Percentiles rank a stretch among this genome's conserved stretches.
Conservation (phyloP, 495 filamentous ascomycete species). For the Hypomontagnella submonticulosa region DNA sequence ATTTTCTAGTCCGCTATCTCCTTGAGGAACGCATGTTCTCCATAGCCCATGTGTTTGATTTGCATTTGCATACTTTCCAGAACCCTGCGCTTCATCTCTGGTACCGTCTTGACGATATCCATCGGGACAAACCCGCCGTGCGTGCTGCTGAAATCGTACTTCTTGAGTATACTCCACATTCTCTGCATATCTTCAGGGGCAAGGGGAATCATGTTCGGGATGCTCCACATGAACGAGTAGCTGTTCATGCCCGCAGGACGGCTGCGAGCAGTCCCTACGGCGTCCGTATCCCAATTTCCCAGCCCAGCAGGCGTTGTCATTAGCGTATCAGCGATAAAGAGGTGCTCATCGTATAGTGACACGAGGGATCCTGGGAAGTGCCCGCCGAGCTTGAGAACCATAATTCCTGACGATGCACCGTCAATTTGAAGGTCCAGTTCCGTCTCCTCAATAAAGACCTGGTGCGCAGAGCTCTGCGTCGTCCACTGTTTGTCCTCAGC, state of each 20-base stretch:
- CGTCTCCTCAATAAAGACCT: conserved; percentile 56
- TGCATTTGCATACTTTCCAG: conserved; percentile 82
- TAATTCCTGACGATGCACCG: conserved; percentile 63
- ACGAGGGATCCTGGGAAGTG: conserved; percentile 80
- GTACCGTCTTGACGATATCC: conserved; percentile 64
- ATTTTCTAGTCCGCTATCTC: conserved; percentile 40
- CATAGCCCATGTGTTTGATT: conserved; percentile 65
- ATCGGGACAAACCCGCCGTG: conserved; percentile 71
- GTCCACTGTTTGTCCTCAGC: conserved; percentile 71
- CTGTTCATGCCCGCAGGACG: conserved; percentile 67
- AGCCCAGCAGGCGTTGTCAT: conserved; percentile 69
- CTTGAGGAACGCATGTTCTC: conserved; percentile 57
- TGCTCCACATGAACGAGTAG: conserved; percentile 81
- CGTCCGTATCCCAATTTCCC: conserved; percentile 53
- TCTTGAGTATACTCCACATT: conserved; percentile 65
- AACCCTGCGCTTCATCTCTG: conserved; percentile 68
- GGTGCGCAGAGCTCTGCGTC: conserved; percentile 48
- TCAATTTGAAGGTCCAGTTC: conserved; percentile 49
- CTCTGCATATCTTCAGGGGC: conserved; percentile 62
- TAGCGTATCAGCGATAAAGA: conserved; percentile 79
- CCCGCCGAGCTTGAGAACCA: conserved; percentile 73
- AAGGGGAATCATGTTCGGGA: conserved; percentile 83
- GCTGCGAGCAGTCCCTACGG: conserved; percentile 48
- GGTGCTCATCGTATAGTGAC: conserved; percentile 64
- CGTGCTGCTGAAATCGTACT: conserved; percentile 69